phyloP scores from a whole-genome alignment of 495 filamentous ascomycete species.

The Penicillium coffeae region DNA sequence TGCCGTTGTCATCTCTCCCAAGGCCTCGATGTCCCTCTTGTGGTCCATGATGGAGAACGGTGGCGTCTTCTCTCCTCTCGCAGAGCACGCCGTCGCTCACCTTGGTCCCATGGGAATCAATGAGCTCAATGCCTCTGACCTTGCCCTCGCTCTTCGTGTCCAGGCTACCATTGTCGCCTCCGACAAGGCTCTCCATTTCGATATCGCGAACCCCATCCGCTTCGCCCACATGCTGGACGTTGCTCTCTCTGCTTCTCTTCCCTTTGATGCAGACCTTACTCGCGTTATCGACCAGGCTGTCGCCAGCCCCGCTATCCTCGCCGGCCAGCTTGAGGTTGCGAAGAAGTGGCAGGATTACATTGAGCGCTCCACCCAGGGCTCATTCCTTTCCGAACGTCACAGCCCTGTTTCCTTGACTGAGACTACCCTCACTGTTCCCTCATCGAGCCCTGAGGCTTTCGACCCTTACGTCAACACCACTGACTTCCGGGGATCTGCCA shows the following conservation, averaged over 20 bases:
- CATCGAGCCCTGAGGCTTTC: slow-evolving; percentile 67
- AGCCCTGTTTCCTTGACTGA: slow-evolving; percentile 38
- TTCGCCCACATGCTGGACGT: slow-evolving; percentile 61
- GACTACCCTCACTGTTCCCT: slow-evolving; percentile 32
- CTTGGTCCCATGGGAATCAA: slow-evolving; percentile 57
- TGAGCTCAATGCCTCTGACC: slow-evolving; percentile 52
- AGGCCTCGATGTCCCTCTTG: slow-evolving; percentile 56
- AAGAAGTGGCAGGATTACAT: slow-evolving; percentile 56
- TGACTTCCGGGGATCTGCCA: slow-evolving; percentile 85
- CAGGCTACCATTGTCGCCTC: slow-evolving; percentile 59
- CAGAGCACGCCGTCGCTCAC: slow-evolving; percentile 58
- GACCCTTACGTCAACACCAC: slow-evolving; percentile 88
- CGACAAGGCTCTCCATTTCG: slow-evolving; percentile 38
- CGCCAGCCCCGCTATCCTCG: slow-evolving; percentile 37
- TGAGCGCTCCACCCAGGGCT: slow-evolving; percentile 35
- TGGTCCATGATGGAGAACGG: slow-evolving; percentile 75
- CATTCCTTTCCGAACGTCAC: slow-evolving; percentile 31
- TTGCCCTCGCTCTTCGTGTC: slow-evolving; percentile 58
- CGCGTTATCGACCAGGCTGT: slow-evolving; percentile 55
- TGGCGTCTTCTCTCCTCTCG: slow-evolving; percentile 56
- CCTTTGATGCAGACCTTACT: slow-evolving; percentile 49
- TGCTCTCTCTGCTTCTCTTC: slow-evolving; percentile 43
- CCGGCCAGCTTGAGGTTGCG: slow-evolving; percentile 53
- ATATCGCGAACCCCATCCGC: slow-evolving; percentile 53
- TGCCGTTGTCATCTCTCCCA: slow-evolving; percentile 42